A percentile compares a stretch with the other conserved stretches of the same genome.
Evolutionary conservation across 176 grass and related monocot genomes (phyloP).

Genomic region (Calamus simplicifolius): DNA sequence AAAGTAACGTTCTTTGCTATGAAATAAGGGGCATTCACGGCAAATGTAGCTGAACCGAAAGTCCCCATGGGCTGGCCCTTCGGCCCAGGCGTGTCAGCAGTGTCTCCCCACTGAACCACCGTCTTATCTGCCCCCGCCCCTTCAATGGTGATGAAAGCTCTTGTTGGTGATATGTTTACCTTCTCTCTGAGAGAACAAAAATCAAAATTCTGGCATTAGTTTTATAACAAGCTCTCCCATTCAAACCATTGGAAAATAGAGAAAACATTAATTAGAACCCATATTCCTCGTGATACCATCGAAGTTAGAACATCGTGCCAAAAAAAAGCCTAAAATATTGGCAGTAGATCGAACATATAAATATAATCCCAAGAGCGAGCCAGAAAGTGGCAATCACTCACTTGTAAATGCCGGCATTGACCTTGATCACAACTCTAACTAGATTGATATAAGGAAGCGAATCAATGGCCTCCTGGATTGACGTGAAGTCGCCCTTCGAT

Average conservation of each 20-base stretch:
- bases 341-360: too few species aligned
- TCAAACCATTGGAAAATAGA: too few species aligned
- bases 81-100: slow-evolving; percentile 49
- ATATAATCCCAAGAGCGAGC: too few species aligned
- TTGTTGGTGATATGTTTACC: slow-evolving; percentile 69
- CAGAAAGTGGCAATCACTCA: slow-evolving; percentile 19
- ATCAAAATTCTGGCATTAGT: too few species aligned
- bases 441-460: slow-evolving; percentile 83
- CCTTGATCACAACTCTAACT: slow-evolving; percentile 73
- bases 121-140: slow-evolving; percentile 73
- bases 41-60: slow-evolving; percentile 82
- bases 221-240: too few species aligned
- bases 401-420: slow-evolving; percentile 91
- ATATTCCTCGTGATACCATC: too few species aligned
- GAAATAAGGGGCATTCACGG: slow-evolving; percentile 86
- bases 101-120: slow-evolving; percentile 79
- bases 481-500: slow-evolving; percentile 43
- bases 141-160: slow-evolving; percentile 75
- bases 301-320: too few species aligned
- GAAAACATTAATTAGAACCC: too few species aligned
- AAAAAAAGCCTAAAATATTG: too few species aligned
- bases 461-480: slow-evolving; percentile 83
- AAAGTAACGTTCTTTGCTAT: slow-evolving; percentile 91
- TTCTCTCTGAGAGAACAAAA: slow-evolving; percentile 54
- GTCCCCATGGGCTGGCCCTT: slow-evolving; percentile 59